Evolutionary conservation across 495 filamentous ascomycete genomes (phyloP), one percentile per base, ranked within the genome.

Genomic region (Tetracladium marchalianum): DNA sequence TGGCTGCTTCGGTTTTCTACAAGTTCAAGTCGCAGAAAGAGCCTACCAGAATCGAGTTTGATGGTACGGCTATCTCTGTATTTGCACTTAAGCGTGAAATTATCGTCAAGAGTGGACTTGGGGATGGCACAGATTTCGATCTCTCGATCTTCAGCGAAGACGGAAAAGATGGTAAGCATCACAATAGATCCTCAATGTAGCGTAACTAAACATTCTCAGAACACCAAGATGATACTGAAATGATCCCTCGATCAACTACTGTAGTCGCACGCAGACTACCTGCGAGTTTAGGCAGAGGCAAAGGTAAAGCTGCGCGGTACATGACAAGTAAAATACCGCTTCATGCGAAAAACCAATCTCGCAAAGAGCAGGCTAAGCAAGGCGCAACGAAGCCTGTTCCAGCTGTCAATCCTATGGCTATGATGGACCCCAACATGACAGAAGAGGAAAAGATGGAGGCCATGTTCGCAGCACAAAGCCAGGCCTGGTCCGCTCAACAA

Each of bases 21-120:
- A 95, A 94, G 70, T 99, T 97, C 84, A 97, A 96, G 74, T 96
- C 90, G 48, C 87, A 92, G 63, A 95, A 90, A 68, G 93, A 97
- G 63, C 86, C 90, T 45, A 84, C 87, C 17, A 75, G 89, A 61
- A 86, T 99, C 49, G 83, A 87, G 56, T 99, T 99, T 69, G 92
- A 99, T 69, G 92, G 92, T 60, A 96, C 92, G 57, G 87, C 87
- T 67, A 95, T 99, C 51, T 94, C 92, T 46, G 92, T 97, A 56
- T 99, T 96, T 69, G 92, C 97, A 64, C 68, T 97, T 60, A 99
- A 99, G 67, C 80, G 90, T 67, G 90, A 95, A 66, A 99, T 99
- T 61, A 99, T 99, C 67, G 76, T 78, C 56, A 81, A 86, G 68
- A 90, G 84, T 70, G 85, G 84, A 51, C 73, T 97, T 36, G 93